These are phyloP conservation scores for Saccharomyces hybrid DNA, from an alignment of 1,139 yeast species.

Conservation along the genomic window DNA sequence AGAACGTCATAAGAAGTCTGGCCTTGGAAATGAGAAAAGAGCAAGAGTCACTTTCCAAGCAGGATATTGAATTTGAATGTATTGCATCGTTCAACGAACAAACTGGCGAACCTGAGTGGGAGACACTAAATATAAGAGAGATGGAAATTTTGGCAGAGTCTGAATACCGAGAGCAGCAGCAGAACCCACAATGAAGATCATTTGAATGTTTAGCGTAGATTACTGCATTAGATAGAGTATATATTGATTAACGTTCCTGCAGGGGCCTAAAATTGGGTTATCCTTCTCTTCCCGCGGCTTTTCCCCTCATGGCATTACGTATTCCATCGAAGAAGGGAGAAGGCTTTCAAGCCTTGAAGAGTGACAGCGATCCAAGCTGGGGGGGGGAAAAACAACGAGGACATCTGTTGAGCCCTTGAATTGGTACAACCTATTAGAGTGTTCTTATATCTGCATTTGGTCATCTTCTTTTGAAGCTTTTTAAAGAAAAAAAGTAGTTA, in stretches of 20 bases:
- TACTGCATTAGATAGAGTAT: background rate
- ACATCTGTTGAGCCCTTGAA: background rate
- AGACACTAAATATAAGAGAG: slow-evolving; percentile 24
- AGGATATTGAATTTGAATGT: slow-evolving; percentile 22
- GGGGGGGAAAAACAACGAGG: background rate
- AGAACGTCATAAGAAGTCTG: slow-evolving; percentile 48
- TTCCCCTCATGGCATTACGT: background rate
- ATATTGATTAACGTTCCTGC: background rate
- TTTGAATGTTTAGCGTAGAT: background rate
- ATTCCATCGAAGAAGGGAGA: background rate
- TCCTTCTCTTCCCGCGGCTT: background rate
- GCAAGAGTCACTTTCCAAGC: slow-evolving; percentile 14
- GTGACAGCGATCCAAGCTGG: background rate
- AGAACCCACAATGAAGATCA: background rate
- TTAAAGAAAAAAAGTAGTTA: background rate
- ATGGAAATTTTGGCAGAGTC: slow-evolving; percentile 16
- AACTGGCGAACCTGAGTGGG: slow-evolving; percentile 23
- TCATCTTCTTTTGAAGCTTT: background rate
- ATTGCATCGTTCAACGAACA: slow-evolving; percentile 22
- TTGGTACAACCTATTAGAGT: background rate
- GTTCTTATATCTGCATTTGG: background rate
- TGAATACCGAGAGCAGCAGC: slow-evolving; percentile 10
- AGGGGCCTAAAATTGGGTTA: background rate
- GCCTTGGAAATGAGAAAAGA: slow-evolving; percentile 52
- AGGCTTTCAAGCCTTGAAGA: background rate